These are phyloP conservation scores for Nicotiana obtusifolia DNA, from an alignment of 257 asterid species.

Conservation along the genomic window DNA sequence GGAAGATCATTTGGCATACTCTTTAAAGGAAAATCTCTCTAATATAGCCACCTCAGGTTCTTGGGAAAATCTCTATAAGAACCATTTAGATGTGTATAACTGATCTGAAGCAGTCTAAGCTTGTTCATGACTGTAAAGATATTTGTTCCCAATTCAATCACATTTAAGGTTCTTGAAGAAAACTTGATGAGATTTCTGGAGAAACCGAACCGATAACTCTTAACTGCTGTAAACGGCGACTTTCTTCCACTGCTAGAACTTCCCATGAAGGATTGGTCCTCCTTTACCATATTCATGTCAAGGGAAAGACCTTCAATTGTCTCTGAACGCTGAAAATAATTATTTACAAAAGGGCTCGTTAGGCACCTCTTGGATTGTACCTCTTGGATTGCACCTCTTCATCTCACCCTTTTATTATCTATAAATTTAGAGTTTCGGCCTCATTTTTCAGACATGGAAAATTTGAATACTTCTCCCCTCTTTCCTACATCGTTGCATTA, in stretches of 20 bases:
- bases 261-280: background rate
- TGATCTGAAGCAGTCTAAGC: slow-evolving; percentile 1
- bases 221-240: background rate
- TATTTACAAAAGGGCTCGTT: background rate
- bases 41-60: background rate
- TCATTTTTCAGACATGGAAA: no score
- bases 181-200: background rate
- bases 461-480: no score
- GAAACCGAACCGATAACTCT: slow-evolving; percentile 3
- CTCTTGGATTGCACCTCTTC: no score
- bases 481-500: no score
- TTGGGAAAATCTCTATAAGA: background rate
- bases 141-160: background rate
- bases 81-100: background rate
- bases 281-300: slow-evolving; percentile 1
- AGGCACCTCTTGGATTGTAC: no score
- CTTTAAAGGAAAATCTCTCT: slow-evolving; percentile 1
- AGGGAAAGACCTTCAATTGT: slow-evolving; percentile 1
- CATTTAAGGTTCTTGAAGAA: background rate
- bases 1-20: background rate
- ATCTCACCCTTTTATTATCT: no score
- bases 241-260: background rate
- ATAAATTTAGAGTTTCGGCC: no score
- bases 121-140: background rate
- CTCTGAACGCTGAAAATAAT: background rate